These are phyloP conservation scores for Aspergillus sp. DNA, from an alignment of 2,329 filamentous ascomycete genomes.

Conservation along the genomic window DNA sequence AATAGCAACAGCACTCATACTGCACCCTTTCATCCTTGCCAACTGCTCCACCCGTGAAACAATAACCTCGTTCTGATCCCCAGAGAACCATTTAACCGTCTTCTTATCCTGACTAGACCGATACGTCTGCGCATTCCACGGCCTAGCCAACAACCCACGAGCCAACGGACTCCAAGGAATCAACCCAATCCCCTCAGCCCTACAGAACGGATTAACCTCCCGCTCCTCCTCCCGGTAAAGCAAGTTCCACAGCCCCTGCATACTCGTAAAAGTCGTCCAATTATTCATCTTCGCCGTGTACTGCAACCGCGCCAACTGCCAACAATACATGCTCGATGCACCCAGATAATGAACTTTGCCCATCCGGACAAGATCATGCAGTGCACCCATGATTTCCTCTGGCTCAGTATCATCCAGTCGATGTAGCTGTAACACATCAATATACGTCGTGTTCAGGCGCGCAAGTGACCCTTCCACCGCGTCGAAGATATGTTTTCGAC, in stretches of 20 bases:
- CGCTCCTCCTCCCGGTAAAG: constrained; percentile 29
- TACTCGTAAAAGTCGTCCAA: constrained; percentile 62
- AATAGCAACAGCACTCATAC: constrained; percentile 28
- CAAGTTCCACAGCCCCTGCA: constrained; percentile 48
- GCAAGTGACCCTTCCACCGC: constrained; percentile 41
- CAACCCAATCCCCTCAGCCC: constrained; percentile 21
- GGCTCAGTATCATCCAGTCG: constrained; percentile 56
- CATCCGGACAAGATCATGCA: constrained; percentile 60
- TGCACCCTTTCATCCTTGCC: constrained; percentile 17
- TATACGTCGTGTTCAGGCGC: constrained; percentile 60
- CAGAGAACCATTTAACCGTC: background rate
- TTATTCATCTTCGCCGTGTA: constrained; percentile 56
- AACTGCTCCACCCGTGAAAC: constrained; percentile 19
- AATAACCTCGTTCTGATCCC: constrained; percentile 13
- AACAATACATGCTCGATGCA: constrained; percentile 21
- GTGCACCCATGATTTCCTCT: constrained; percentile 63
- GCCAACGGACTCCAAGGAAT: constrained; percentile 33
- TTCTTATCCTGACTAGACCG: background rate
- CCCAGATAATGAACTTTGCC: constrained; percentile 61
- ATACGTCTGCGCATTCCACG: constrained; percentile 18
- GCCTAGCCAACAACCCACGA: constrained; percentile 32
- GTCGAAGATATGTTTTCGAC: constrained; percentile 43
- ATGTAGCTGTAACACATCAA: constrained; percentile 65
- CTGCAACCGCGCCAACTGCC: constrained; percentile 49
- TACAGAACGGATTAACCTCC: constrained; percentile 27